Percentiles rank a stretch among this genome's conserved stretches.
Conservation (phyloP, 1,284 basidiomycete species). For the Rhodotorula sp. region DNA sequence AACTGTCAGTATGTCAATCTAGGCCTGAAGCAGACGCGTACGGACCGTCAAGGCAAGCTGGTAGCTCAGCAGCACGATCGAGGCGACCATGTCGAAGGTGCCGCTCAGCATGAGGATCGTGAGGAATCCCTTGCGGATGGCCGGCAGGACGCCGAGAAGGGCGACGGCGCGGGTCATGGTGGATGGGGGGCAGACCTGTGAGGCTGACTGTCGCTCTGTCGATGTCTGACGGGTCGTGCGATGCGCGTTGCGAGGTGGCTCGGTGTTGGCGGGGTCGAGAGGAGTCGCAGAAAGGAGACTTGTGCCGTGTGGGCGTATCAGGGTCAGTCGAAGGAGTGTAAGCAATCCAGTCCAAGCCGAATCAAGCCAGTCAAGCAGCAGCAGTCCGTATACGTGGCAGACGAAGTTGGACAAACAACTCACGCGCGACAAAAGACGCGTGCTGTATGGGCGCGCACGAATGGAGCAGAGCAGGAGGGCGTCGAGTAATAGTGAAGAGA, state of each 20-base stretch:
- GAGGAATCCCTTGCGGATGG: not conserved
- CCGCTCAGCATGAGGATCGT: slow-evolving; percentile 5
- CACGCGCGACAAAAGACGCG: not conserved
- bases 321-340: slow-evolving; percentile 11
- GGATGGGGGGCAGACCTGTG: not conserved
- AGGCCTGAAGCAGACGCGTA: not conserved
- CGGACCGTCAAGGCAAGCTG: slow-evolving; percentile 21
- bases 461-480: no score
- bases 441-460: no score
- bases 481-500: no score
- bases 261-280: no score
- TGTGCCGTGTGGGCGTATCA: slow-evolving; percentile 32
- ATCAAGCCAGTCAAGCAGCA: not conserved
- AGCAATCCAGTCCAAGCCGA: not conserved
- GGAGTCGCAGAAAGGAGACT: not conserved
- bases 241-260: not conserved
- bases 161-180: not conserved
- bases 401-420: not conserved
- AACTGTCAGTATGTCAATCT: not conserved
- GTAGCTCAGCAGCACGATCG: slow-evolving; percentile 28
- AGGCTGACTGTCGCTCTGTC: not conserved
- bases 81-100: slow-evolving; percentile 14
- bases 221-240: not conserved
- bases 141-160: slow-evolving; percentile 12
- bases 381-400: not conserved